phyloP scores from a whole-genome alignment of 2,329 filamentous ascomycete species.

The Leptographium procerum region DNA sequence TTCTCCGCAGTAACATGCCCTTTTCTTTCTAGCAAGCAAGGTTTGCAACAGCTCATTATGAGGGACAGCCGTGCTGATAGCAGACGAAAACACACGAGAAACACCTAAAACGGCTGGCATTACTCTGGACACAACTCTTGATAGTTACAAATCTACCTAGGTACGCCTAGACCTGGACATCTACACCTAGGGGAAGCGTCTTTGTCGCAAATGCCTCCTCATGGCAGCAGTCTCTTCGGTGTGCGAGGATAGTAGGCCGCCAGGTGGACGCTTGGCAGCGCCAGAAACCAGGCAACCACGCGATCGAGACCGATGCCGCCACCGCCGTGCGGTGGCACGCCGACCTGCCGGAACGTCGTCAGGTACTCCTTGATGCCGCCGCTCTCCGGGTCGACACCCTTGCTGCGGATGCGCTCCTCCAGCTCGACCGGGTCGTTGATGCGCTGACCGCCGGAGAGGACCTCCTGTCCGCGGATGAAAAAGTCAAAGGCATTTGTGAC shows the following conservation, averaged over 20 bases:
- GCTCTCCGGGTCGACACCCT: conserved; percentile 68
- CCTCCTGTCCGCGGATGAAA: conserved; percentile 87
- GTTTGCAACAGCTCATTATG: too few relatives aligned
- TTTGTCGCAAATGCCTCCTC: conserved; percentile 10
- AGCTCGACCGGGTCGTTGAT: conserved; percentile 71
- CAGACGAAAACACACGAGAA: too few relatives aligned
- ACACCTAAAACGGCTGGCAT: too few relatives aligned
- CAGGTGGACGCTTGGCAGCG: conserved; percentile 46
- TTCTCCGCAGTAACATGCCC: too few relatives aligned
- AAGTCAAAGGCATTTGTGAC: conserved; percentile 62
- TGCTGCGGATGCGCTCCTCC: conserved; percentile 62
- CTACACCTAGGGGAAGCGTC: too few relatives aligned
- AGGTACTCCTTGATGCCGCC: conserved; percentile 77
- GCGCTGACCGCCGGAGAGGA: conserved; percentile 84
- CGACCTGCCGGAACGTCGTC: conserved; percentile 65
- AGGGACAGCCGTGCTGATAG: too few relatives aligned
- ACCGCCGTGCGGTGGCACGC: conserved; percentile 77
- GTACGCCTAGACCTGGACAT: too few relatives aligned
- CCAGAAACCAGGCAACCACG: conserved; percentile 57
- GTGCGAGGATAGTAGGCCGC: conserved; percentile 47
- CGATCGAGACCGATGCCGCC: conserved; percentile 84
- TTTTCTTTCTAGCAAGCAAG: too few relatives aligned
- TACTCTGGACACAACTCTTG: too few relatives aligned
- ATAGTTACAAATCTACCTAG: too few relatives aligned
- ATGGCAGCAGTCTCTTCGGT: conserved; percentile 46